Base-by-base conservation (phyloP, 805 yeast genomes). In the Metschnikowia gruessii region DNA sequence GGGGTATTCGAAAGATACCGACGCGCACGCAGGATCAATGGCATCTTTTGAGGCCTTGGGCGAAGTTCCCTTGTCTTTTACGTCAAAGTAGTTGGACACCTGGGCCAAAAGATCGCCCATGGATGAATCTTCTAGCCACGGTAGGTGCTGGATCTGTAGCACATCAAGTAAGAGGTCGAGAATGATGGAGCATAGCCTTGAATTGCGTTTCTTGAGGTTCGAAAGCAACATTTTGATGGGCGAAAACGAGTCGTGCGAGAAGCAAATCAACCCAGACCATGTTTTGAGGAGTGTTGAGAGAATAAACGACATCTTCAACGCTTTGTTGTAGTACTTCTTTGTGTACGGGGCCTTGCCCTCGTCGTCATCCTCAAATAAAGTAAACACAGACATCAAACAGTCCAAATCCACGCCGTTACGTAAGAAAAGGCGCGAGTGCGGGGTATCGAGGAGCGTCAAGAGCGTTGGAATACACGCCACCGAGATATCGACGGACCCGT, bases 221-320 rank as follows among this genome's bases (percentile, higher is more conserved):
- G 73, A 64, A 2, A 91, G 65, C 24, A 91, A 66, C 43, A 80
- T 79, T 35, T 67, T 69, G 18, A 91, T 59, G 9, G 83, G 75
- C 45, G 69, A 67, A 51, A 80, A 83, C 48, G 80, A 66, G 52
- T 82, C 70, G 46, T 77, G 72, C 1, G 85, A 75, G 55, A 83
- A 78, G 13, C 84, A 78, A 49, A 83, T 74, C 10, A 90, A 58
- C 0, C 99, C 99, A 11, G 85, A 74, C 81, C 92, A 84, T 29
- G 81, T 75, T 50, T 87, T 85, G 40, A 92, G 64, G 19, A 87
- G 66, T 3, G 77, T 61, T 0, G 85, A 67, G 2, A 92, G 62
- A 8, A 88, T 70, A 36, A 77, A 73, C 0, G 90, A 79, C 12
- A 81, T 69, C 48, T 75, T 77, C 47, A 83, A 85, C 24, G 89